Conservation (phyloP, 768 basidiomycete species). For the Cytidiella melzeri region DNA sequence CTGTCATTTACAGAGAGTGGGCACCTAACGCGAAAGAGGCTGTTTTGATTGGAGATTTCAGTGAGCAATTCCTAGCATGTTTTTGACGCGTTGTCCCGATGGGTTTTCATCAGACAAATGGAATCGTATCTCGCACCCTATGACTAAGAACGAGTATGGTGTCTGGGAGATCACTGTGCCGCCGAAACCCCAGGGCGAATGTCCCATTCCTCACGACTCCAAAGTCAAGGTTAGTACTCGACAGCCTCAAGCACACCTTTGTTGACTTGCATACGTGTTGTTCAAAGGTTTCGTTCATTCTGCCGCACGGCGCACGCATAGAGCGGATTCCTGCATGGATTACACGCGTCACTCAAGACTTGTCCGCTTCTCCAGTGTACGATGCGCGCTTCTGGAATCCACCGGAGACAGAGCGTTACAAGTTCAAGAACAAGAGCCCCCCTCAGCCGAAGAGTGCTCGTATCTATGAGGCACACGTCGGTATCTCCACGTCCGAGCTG, state of each 20-base stretch:
- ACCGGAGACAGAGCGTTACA: slow-evolving; percentile 59
- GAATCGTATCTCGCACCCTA: slow-evolving; percentile 78
- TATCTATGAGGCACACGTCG: slow-evolving; percentile 98
- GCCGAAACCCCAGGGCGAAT: slow-evolving; percentile 56
- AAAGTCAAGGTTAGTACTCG: slow-evolving; percentile 73
- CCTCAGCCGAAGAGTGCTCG: slow-evolving; percentile 58
- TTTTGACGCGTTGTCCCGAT: slow-evolving; percentile 3
- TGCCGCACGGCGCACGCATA: slow-evolving; percentile 71
- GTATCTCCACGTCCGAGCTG: slow-evolving; percentile 85
- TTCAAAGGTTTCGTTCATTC: slow-evolving; percentile 81
- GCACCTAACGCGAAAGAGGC: slow-evolving; percentile 86
- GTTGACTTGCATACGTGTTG: slow-evolving; percentile 1
- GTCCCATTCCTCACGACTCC: slow-evolving; percentile 89
- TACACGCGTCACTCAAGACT: slow-evolving; percentile 90
- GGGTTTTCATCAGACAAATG: slow-evolving; percentile 72
- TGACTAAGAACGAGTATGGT: slow-evolving; percentile 81
- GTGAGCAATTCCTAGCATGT: no score
- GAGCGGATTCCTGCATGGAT: slow-evolving; percentile 96
- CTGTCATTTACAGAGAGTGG: slow-evolving; percentile 90
- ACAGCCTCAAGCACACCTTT: not conserved
- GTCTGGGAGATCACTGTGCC: slow-evolving; percentile 84
- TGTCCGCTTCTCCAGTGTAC: slow-evolving; percentile 83
- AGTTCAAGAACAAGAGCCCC: slow-evolving; percentile 75
- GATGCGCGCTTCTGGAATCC: slow-evolving; percentile 99
- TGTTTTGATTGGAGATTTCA: slow-evolving; percentile 91